Percentiles rank a stretch among this genome's conserved stretches.
phyloP scores from a whole-genome alignment of 192 early-diverging fungal species.

The Linnemannia elongata region DNA sequence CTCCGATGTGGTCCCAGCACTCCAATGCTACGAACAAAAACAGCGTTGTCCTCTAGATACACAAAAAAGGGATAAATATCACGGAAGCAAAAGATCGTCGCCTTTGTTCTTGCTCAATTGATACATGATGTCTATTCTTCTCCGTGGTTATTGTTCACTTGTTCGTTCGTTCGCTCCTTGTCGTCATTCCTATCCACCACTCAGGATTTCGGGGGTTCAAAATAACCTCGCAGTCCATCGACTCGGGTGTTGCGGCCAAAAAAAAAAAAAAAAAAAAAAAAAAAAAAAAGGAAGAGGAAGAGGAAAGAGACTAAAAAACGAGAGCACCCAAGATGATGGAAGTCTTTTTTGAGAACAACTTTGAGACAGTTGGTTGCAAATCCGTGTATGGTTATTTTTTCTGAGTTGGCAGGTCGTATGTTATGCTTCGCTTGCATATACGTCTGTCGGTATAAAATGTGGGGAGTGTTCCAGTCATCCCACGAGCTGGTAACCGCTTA shows the following conservation, averaged over 20 bases:
- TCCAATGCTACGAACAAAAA: too few species aligned
- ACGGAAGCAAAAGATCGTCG: background rate
- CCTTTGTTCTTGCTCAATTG: background rate
- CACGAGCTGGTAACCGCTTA: too few species aligned
- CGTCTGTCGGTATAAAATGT: too few species aligned
- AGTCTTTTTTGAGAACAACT: background rate
- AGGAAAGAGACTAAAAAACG: background rate
- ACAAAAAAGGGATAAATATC: background rate
- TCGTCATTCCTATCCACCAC: background rate
- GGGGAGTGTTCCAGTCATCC: too few species aligned
- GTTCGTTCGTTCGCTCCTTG: background rate
- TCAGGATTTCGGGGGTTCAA: background rate
- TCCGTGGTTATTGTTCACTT: background rate
- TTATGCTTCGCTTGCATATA: too few species aligned
- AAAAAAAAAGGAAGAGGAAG: too few species aligned
- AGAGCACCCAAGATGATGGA: background rate
- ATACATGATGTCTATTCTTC: background rate
- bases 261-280: too few species aligned
- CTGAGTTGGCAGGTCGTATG: background rate
- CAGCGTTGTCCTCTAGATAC: too few species aligned
- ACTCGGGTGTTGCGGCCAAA: background rate
- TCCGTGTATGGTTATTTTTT: background rate
- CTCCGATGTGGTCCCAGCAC: background rate
- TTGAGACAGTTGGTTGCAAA: background rate
- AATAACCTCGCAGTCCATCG: background rate